phyloP scores from a whole-genome alignment of 2,329 filamentous ascomycete species.

The Trichoderma koningiopsis region DNA sequence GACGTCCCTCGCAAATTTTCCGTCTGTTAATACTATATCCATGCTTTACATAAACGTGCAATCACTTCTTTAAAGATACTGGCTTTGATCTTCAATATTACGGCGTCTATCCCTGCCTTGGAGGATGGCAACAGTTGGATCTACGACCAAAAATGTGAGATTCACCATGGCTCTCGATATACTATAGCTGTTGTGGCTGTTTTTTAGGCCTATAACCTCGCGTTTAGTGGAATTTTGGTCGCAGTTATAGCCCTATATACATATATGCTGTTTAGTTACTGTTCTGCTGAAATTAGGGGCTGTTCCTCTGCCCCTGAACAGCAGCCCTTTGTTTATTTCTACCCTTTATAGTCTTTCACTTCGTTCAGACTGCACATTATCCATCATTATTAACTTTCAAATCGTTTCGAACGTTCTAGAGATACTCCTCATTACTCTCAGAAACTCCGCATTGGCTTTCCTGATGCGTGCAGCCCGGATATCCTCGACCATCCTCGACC shows the following conservation, averaged over 20 bases:
- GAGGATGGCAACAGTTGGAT: background rate
- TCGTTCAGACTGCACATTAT: background rate
- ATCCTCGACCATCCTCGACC: background rate
- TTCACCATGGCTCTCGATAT: background rate
- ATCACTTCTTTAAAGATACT: background rate
- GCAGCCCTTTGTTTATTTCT: background rate
- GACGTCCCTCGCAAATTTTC: background rate
- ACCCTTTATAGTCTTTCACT: background rate
- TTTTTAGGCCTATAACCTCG: background rate
- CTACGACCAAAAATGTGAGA: background rate
- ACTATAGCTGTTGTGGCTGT: background rate
- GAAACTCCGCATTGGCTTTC: background rate
- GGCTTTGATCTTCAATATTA: background rate
- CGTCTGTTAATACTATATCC: background rate
- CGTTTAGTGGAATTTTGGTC: too few species aligned
- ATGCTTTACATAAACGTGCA: background rate
- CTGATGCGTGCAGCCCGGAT: background rate
- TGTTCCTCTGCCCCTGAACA: background rate
- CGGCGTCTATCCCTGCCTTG: background rate
- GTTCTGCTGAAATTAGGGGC: background rate
- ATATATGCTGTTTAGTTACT: background rate
- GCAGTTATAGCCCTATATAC: background rate
- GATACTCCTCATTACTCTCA: background rate
- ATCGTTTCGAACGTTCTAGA: background rate
- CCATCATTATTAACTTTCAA: fast-evolving